These are phyloP conservation scores for Arthroderma sp. DNA, from an alignment of 2,329 filamentous ascomycete genomes.

Conservation along the genomic window DNA sequence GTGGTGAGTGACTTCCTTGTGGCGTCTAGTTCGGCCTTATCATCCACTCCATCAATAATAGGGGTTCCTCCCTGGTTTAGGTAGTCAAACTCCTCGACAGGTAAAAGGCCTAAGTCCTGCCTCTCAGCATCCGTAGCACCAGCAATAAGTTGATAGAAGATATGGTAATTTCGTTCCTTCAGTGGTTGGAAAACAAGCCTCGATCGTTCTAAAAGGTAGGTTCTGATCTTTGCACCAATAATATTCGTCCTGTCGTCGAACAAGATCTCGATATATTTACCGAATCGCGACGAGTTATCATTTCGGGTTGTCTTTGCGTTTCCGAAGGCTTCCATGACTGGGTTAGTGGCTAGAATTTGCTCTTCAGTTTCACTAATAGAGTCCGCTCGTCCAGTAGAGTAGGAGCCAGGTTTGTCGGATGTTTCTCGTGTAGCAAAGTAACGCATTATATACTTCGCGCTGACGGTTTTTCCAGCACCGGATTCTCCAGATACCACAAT, in stretches of 20 bases:
- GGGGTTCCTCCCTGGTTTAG: constrained; percentile 90
- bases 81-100: constrained; percentile 88
- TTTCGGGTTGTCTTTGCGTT: constrained; percentile 99
- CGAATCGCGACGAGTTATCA: constrained; percentile 97
- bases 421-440: constrained; percentile 98
- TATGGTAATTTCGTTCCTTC: constrained; percentile 97
- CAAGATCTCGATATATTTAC: constrained; percentile 99
- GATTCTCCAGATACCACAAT: constrained; percentile 99
- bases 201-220: constrained; percentile 88
- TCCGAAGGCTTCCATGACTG: constrained; percentile 99
- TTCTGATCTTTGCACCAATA: constrained; percentile 93
- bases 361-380: constrained; percentile 98
- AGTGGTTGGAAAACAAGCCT: constrained; percentile 93
- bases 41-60: constrained; percentile 85
- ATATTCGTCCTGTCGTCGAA: constrained; percentile 93
- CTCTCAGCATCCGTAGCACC: constrained; percentile 77
- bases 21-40: constrained; percentile 84
- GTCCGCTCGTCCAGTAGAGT: constrained; percentile 58
- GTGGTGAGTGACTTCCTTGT: constrained; percentile 76
- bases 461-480: constrained; percentile 96
- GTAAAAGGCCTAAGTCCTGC: constrained; percentile 63
- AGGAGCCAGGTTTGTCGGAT: constrained; percentile 70
- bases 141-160: constrained; percentile 94
- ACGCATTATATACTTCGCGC: constrained; percentile 99
- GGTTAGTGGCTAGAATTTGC: constrained; percentile 94